Conservation (phyloP, 768 basidiomycete species). For the Psilocybe subaeruginosa region DNA sequence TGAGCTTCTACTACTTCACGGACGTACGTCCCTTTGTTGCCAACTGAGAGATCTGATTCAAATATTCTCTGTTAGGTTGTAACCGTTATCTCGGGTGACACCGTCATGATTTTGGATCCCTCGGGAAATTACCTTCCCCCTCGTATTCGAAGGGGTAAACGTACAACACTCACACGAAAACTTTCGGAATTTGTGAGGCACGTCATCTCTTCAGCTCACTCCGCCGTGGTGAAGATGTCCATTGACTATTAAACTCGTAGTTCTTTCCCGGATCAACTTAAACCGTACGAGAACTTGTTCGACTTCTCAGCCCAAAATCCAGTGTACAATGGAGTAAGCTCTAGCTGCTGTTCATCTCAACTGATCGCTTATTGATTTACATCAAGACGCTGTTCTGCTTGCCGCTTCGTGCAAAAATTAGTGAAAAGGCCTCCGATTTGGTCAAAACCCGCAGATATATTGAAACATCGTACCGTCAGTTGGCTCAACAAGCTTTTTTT, state of each 20-base stretch:
- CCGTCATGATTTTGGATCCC: slow-evolving; percentile 46
- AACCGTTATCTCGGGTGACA: slow-evolving; percentile 32
- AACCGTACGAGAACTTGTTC: slow-evolving; percentile 36
- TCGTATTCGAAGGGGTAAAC: slow-evolving; percentile 11
- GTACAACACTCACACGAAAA: slow-evolving; percentile 31
- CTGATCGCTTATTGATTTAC: background rate
- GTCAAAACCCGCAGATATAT: background rate
- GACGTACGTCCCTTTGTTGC: slow-evolving; percentile 34
- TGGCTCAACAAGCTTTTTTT: slow-evolving; percentile 16
- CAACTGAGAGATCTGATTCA: background rate
- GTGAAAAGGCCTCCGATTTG: slow-evolving; percentile 3
- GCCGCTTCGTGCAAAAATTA: slow-evolving; percentile 14
- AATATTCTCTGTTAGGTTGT: slow-evolving; percentile 23
- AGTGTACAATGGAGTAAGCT: slow-evolving; percentile 16
- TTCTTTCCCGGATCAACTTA: slow-evolving; percentile 46
- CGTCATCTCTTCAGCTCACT: background rate
- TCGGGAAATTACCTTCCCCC: slow-evolving; percentile 40
- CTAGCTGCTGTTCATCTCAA: background rate
- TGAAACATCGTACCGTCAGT: slow-evolving; percentile 6
- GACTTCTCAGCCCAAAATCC: slow-evolving; percentile 30
- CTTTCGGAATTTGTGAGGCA: slow-evolving; percentile 35
- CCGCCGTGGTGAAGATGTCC: background rate
- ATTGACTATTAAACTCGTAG: background rate
- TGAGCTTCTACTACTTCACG: slow-evolving; percentile 52
- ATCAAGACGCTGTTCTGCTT: slow-evolving; percentile 19